Evolutionary conservation across 2,329 filamentous ascomycete genomes (phyloP).

Genomic region (Neonectria neomacrospora): DNA sequence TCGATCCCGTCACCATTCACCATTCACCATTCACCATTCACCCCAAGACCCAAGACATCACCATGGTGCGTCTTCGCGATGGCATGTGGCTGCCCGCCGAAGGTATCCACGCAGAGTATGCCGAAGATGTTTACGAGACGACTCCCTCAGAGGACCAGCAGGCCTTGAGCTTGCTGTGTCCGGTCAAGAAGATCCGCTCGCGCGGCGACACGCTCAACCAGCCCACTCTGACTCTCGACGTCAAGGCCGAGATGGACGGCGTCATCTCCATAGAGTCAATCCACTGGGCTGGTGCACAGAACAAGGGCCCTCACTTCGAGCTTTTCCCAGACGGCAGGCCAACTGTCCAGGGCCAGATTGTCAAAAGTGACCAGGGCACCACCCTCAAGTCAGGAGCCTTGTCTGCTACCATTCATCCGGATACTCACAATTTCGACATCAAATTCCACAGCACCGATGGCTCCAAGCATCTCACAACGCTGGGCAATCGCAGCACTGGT

Average conservation of each 20-base stretch:
- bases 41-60: slow-evolving; percentile 14
- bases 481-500: slow-evolving; percentile 54
- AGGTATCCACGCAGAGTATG: slow-evolving; percentile 70
- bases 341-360: slow-evolving; percentile 42
- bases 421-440: slow-evolving; percentile 53
- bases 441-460: slow-evolving; percentile 52
- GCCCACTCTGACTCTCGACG: slow-evolving; percentile 59
- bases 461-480: slow-evolving; percentile 51
- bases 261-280: slow-evolving; percentile 54
- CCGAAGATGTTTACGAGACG: slow-evolving; percentile 69
- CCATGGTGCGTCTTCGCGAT: slow-evolving; percentile 51
- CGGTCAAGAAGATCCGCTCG: slow-evolving; percentile 62
- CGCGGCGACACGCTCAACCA: slow-evolving; percentile 67
- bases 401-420: slow-evolving; percentile 50
- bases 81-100: slow-evolving; percentile 72
- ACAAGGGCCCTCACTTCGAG: slow-evolving; percentile 53
- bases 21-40: not conserved
- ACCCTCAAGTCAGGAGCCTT: slow-evolving; percentile 51
- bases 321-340: slow-evolving; percentile 52
- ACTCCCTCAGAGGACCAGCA: slow-evolving; percentile 58
- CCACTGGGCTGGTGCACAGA: slow-evolving; percentile 53
- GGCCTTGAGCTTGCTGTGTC: slow-evolving; percentile 65
- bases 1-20: not conserved
- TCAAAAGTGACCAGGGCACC: slow-evolving; percentile 49
- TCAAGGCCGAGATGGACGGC: slow-evolving; percentile 53